A percentile compares a stretch with the other conserved stretches of the same genome.
Conservation (phyloP, 2,329 filamentous ascomycete genomes). For the Claviceps cyperi region DNA sequence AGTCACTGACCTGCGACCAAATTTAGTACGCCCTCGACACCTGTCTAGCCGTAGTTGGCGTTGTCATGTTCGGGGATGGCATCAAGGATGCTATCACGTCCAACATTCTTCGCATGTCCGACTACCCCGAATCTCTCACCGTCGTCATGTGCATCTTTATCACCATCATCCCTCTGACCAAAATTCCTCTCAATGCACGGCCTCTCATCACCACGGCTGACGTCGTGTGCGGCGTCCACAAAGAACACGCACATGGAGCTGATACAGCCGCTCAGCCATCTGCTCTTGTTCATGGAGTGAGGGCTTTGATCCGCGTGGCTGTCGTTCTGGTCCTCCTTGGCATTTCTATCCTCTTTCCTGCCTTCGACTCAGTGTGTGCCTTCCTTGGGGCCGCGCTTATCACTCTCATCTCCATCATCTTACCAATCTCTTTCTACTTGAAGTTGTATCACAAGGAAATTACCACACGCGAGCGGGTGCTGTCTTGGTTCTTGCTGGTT, state of each 20-base stretch:
- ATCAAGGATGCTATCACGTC: constrained; percentile 81
- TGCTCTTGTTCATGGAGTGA: constrained; percentile 31
- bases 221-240: constrained; percentile 60
- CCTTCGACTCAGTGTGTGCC: constrained; percentile 82
- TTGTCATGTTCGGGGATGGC: constrained; percentile 89
- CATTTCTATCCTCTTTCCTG: constrained; percentile 56
- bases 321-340: constrained; percentile 58
- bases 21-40: constrained; percentile 61
- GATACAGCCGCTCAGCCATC: constrained; percentile 25
- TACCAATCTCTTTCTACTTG: constrained; percentile 79
- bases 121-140: constrained; percentile 62
- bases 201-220: constrained; percentile 80
- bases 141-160: constrained; percentile 74
- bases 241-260: constrained; percentile 19
- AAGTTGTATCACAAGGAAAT: constrained; percentile 75
- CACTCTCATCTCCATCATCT: constrained; percentile 84
- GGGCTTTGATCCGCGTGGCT: constrained; percentile 48
- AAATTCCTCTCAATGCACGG: constrained; percentile 79
- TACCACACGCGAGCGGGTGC: constrained; percentile 41
- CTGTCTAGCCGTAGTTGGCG: constrained; percentile 66
- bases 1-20: neutral
- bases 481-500: constrained; percentile 56
- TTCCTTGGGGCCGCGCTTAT: constrained; percentile 82
- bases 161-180: constrained; percentile 85
- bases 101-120: constrained; percentile 63